A percentile compares a stretch with the other conserved stretches of the same genome.
These are phyloP conservation scores for Sonneratia caseolaris DNA, from an alignment of 345 rosid genomes.

Conservation along the genomic window DNA sequence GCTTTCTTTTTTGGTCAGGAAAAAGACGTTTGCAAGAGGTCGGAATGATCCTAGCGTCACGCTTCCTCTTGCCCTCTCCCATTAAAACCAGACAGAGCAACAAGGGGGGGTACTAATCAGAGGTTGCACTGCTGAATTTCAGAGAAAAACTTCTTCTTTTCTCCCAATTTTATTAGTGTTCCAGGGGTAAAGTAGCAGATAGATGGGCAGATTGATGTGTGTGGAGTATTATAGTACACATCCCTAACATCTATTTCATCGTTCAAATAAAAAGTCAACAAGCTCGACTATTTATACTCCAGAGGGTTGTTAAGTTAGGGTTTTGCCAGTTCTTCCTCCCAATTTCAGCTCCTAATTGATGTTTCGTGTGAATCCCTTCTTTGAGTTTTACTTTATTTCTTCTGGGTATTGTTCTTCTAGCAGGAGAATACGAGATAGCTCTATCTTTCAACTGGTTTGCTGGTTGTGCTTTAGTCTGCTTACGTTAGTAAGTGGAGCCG, in stretches of 20 bases:
- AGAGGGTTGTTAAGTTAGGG: slow-evolving; percentile 10
- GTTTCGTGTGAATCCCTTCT: background rate
- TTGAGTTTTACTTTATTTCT: background rate
- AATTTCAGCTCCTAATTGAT: slow-evolving; percentile 2
- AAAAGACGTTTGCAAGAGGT: slow-evolving; percentile 14
- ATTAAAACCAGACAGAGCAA: background rate
- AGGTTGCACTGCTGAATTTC: slow-evolving; percentile 13
- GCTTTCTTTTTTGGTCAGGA: slow-evolving; percentile 2
- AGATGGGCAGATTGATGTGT: background rate
- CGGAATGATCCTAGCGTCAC: slow-evolving; percentile 23
- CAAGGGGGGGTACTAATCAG: slow-evolving; percentile 14
- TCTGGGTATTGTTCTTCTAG: background rate
- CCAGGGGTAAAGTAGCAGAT: background rate
- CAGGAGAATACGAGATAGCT: background rate
- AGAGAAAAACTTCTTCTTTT: background rate
- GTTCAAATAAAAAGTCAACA: slow-evolving; percentile 15
- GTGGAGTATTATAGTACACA: background rate
- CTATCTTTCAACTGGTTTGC: background rate
- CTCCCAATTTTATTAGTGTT: background rate
- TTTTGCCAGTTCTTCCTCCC: background rate
- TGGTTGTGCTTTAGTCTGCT: background rate
- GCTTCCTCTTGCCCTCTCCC: slow-evolving; percentile 7
- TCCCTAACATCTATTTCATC: too few relatives aligned
- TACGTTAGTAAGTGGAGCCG: background rate
- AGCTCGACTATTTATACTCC: slow-evolving; percentile 7